A percentile compares a stretch with the other conserved stretches of the same genome.
Evolutionary conservation across 23 red algal genomes (phyloP).

Genomic region (Cyanidioschyzon merolae): DNA sequence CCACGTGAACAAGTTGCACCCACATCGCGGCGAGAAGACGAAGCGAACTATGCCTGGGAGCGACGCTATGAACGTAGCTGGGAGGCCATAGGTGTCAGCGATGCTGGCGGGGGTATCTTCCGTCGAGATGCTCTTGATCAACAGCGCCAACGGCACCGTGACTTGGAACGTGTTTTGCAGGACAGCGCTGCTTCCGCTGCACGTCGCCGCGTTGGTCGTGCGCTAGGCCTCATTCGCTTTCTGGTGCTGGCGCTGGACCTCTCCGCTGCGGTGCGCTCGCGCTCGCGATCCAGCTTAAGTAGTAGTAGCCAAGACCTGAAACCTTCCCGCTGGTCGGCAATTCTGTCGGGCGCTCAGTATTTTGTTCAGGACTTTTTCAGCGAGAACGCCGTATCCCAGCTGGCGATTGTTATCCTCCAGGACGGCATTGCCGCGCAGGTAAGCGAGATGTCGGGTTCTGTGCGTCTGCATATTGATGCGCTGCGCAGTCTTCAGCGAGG

Average conservation of each 20-base stretch:
- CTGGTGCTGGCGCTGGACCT: slow-evolving; percentile 70
- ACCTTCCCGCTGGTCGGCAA: slow-evolving; percentile 52
- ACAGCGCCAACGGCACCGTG: slow-evolving; percentile 34
- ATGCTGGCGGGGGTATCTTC: slow-evolving; percentile 39
- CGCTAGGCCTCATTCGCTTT: slow-evolving; percentile 75
- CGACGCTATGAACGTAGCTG: slow-evolving; percentile 53
- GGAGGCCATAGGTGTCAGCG: slow-evolving; percentile 72
- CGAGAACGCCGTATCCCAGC: slow-evolving; percentile 88
- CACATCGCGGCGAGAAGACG: background rate
- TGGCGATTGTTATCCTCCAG: slow-evolving; percentile 51
- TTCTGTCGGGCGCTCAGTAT: slow-evolving; percentile 19
- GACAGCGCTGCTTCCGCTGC: slow-evolving; percentile 5
- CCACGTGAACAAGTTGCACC: no score
- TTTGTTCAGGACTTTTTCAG: slow-evolving; percentile 72
- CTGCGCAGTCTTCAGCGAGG: slow-evolving; percentile 39
- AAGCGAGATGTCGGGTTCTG: slow-evolving; percentile 33
- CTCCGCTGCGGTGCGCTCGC: slow-evolving; percentile 31
- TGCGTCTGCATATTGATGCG: slow-evolving; percentile 49
- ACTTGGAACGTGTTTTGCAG: slow-evolving; percentile 27
- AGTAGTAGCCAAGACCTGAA: slow-evolving; percentile 34
- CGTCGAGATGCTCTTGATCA: slow-evolving; percentile 25
- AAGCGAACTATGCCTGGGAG: slow-evolving; percentile 65
- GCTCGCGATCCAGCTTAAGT: background rate
- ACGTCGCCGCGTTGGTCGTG: background rate
- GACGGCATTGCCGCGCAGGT: slow-evolving; percentile 49